Base-by-base conservation (phyloP, 495 filamentous ascomycete species). In the Aspergillus taichungensis region DNA sequence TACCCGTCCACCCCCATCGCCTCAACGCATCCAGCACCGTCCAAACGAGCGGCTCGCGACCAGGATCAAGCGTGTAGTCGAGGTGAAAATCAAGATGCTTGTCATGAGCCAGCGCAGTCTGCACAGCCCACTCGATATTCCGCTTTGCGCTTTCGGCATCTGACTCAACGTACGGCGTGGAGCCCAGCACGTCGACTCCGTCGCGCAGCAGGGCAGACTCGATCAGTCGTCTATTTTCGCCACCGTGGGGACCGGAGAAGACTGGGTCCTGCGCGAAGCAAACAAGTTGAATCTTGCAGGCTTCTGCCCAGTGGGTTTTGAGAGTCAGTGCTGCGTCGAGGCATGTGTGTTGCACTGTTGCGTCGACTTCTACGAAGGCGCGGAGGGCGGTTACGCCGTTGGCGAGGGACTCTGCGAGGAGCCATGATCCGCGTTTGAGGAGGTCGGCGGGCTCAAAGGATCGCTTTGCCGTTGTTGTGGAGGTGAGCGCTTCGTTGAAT, bases 351-450 rank as follows among this genome's bases (percentile, higher is more conserved):
- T 66, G 59, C 3, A 87, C 83, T 10, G 72, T 71, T 30, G 69
- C 67, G 61, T 88, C 85, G 1, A 88, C 71, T 61, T 88, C 85
- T 11, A 85, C 83, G 51, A 87, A 88, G 9, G 80, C 80, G 34
- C 84, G 67, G 73, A 87, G 82, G 34, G 73, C 73, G 0, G 83
- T 86, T 7, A 88, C 85, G 0, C 84, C 85, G 13, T 75, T 67
- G 10, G 66, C 59, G 36, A 82, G 72, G 48, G 82, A 85, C 49
- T 85, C 82, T 36, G 79, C 75, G 11, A 88, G 70, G 5, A 88
- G 68, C 70, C 78, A 77, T 39, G 72, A 64, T 3, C 84, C 84
- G 53, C 85, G 68, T 40, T 69, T 58, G 8, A 81, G 59, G 31
- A 88, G 67, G 62, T 87, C 82, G 0, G 72, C 51, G 3, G 60